Evolutionary conservation across 495 filamentous ascomycete genomes (phyloP).

Genomic region (Penicillium parvum): DNA sequence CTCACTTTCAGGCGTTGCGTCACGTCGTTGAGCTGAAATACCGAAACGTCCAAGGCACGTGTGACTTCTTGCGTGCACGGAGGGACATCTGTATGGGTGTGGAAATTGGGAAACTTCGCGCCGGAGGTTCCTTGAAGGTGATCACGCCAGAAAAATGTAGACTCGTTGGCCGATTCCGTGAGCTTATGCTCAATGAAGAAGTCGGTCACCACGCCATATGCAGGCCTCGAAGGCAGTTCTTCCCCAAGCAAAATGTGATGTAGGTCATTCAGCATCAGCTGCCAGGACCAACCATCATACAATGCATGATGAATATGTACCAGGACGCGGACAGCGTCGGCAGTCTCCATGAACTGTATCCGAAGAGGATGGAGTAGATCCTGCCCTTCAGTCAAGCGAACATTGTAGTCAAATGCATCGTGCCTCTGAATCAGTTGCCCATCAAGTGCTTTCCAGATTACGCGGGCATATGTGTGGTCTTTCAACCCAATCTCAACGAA

Average conservation of each 20-base stretch:
- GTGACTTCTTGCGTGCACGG: constrained; percentile 25
- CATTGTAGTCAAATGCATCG: constrained; percentile 24
- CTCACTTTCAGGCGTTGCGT: constrained; percentile 29
- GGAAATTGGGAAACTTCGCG: constrained; percentile 27
- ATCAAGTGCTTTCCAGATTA: constrained; percentile 53
- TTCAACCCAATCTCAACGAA: constrained; percentile 50
- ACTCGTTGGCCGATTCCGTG: constrained; percentile 38
- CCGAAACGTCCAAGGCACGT: constrained; percentile 23
- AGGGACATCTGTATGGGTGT: constrained; percentile 9
- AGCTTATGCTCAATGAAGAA: constrained; percentile 32
- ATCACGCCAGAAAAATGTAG: constrained; percentile 61
- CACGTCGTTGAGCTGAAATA: constrained; percentile 26
- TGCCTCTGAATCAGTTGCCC: constrained; percentile 39
- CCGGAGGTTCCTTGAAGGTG: constrained; percentile 43
- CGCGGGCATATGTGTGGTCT: constrained; percentile 51
- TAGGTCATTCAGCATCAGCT: constrained; percentile 64
- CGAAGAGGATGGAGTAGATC: constrained; percentile 55
- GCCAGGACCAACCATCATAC: constrained; percentile 83
- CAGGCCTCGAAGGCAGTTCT: constrained; percentile 18
- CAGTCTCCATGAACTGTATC: constrained; percentile 42
- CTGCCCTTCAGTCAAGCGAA: constrained; percentile 22
- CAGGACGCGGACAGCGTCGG: constrained; percentile 30
- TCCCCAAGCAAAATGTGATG: constrained; percentile 28
- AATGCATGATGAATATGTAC: constrained; percentile 66
- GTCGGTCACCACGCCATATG: constrained; percentile 24